These are phyloP conservation scores for Ceratobasidium sp. DNA, from an alignment of 1,284 basidiomycete species.

Conservation along the genomic window DNA sequence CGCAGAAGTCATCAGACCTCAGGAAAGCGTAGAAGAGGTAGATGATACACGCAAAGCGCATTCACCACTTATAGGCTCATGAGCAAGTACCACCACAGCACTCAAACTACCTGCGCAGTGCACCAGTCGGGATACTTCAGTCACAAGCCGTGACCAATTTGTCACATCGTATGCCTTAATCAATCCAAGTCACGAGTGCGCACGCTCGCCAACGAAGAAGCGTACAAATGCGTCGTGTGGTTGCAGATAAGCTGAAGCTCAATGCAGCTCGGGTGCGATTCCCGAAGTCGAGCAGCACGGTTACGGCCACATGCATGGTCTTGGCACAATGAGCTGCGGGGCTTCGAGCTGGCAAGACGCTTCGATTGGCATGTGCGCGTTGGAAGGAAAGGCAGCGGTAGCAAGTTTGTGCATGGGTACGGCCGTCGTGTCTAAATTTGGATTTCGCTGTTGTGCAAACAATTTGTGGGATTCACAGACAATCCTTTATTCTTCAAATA, in stretches of 20 bases:
- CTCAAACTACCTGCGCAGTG: constrained; percentile 17
- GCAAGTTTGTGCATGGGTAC: no score
- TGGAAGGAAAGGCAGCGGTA: no score
- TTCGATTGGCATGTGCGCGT: constrained; percentile 29
- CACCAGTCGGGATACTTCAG: background rate
- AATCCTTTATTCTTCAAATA: no score
- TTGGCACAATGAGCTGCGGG: constrained; percentile 26
- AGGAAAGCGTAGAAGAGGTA: no score
- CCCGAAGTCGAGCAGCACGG: constrained; percentile 17
- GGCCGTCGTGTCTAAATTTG: no score
- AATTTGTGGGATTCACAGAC: no score
- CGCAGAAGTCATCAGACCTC: no score
- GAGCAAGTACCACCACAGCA: constrained; percentile 18
- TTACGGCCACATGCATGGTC: constrained; percentile 16
- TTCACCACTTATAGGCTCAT: background rate
- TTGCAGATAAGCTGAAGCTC: constrained; percentile 31
- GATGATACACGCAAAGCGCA: no score
- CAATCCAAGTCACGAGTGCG: background rate
- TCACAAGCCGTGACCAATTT: background rate
- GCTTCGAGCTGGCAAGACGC: constrained; percentile 15
- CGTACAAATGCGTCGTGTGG: constrained; percentile 10
- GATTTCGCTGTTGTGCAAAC: no score
- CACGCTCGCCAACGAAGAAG: constrained; percentile 26
- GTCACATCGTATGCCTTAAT: constrained; percentile 10
- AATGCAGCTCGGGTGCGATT: constrained; percentile 7